Evolutionary conservation across 305 asterid species (phyloP), one percentile per base, ranked within the genome.

Genomic region (Ilex paraguariensis): DNA sequence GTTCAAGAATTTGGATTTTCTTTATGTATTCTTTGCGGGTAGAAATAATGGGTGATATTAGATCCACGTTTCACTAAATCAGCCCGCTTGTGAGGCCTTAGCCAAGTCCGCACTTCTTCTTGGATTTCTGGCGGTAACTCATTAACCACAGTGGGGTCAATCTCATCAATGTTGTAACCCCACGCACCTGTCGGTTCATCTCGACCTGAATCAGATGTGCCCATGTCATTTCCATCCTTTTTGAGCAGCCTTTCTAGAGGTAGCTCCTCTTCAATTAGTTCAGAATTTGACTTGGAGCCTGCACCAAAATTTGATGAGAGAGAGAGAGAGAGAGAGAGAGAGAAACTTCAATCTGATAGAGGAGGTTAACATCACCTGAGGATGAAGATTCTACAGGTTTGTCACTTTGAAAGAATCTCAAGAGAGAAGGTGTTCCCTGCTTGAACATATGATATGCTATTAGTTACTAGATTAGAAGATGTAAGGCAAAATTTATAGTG

Each of bases 51-150:
- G 73, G 66, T 67, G 69, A 91, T 88, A 62, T 77, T 83, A 39
- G 85, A 73, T 65, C 86, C 90, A 76, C 11, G 84, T 63, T 81
- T 88, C 67, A 48, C 58, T 14, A 61, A 67, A 46, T 71, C 78
- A 61, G 83, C 76, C 66, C 79, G 95, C 75, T 88, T 91, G 66
- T 70, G 88, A 33, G 90, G 86, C 75, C 75, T 90, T 48, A 88
- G 66, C 82, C 77, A 86, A 44, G 85, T 87, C 15, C 82, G 90
- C 55, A 91, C 75, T 73, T 88, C 96, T n/a, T 81, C 88, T 69
- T 83, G 98, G 61, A 91, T 85, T 70, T 87, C 87, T 14, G 67
- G 68, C 16, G 96, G 98, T 62, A 88, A 66, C 79, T 88, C 96
- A 45, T 69, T 84, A 72, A 91, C 57, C 67, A 85, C 79, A 50